Evolutionary conservation across 192 early-diverging fungal species (phyloP).

Genomic region (Podila minutissima): DNA sequence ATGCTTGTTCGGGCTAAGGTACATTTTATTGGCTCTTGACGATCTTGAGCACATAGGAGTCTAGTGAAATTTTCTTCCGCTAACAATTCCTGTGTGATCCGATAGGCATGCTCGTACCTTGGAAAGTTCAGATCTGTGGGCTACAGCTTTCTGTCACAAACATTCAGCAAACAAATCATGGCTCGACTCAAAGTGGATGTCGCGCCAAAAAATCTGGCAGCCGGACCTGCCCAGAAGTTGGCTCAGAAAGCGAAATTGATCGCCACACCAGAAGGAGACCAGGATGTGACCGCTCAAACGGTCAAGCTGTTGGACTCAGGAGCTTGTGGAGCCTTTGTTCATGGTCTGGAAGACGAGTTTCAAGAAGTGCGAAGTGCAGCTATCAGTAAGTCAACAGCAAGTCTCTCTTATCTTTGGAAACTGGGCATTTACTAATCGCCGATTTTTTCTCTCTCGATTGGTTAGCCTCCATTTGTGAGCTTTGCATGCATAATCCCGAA

Average conservation of each 20-base stretch:
- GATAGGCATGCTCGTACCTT: conserved; percentile 70
- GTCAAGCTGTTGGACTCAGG: conserved; percentile 80
- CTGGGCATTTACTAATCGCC: neutral
- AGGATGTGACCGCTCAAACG: conserved; percentile 74
- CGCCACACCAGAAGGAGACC: conserved; percentile 73
- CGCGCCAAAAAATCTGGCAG: conserved; percentile 37
- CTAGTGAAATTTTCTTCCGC: too few species aligned
- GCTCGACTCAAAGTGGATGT: conserved; percentile 63
- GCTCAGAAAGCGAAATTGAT: conserved; percentile 51
- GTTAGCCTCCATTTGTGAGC: conserved; percentile 82
- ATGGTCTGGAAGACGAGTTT: conserved; percentile 96
- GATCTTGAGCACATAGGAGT: too few species aligned
- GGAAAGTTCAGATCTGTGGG: conserved; percentile 74
- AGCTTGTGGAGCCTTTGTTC: conserved; percentile 94
- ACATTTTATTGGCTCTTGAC: neutral
- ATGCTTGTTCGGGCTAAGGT: conserved; percentile 75
- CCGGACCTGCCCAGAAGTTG: conserved; percentile 42
- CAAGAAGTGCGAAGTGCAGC: conserved; percentile 86
- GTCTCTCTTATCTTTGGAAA: neutral
- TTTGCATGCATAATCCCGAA: conserved; percentile 72
- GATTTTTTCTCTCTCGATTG: neutral
- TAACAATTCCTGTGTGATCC: neutral
- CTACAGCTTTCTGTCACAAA: conserved; percentile 67
- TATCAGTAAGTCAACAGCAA: conserved; percentile 66
- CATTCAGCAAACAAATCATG: conserved; percentile 85